Conservation (phyloP, 441 rosid genomes). For the Adansonia grandidieri region DNA sequence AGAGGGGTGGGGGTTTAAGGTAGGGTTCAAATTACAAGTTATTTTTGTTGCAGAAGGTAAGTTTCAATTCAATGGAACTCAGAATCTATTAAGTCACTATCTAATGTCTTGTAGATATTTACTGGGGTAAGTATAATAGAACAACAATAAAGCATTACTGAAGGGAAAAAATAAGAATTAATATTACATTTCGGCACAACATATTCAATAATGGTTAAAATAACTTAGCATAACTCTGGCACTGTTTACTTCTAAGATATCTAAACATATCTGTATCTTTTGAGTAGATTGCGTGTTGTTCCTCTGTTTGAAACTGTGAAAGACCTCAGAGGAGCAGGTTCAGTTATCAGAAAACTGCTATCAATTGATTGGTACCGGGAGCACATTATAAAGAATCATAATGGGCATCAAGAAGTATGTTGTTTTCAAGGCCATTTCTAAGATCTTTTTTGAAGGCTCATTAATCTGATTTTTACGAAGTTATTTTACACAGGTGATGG, state of each 20-base stretch:
- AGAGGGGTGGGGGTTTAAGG: not conserved
- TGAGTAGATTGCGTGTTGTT: constrained; percentile 79
- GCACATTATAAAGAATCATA: constrained; percentile 77
- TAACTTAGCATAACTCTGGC: constrained; percentile 11
- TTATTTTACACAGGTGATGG: constrained; percentile 74
- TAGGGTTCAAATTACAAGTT: not conserved
- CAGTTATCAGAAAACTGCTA: constrained; percentile 76
- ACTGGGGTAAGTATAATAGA: not conserved
- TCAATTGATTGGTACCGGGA: constrained; percentile 90
- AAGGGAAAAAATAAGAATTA: not conserved
- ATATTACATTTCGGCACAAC: not conserved
- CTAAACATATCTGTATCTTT: constrained; percentile 9
- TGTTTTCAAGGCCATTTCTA: constrained; percentile 16
- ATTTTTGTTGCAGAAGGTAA: constrained; percentile 12
- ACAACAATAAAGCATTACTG: not conserved
- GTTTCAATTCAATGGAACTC: not conserved
- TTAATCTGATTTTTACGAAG: constrained; percentile 23
- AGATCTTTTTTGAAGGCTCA: constrained; percentile 15
- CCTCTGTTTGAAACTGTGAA: constrained; percentile 91
- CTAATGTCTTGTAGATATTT: not conserved
- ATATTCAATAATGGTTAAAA: not conserved
- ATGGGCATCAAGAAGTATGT: constrained; percentile 83
- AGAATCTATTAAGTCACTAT: constrained; percentile 1
- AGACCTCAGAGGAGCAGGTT: constrained; percentile 85
- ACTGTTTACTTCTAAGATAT: constrained; percentile 12